Evolutionary conservation across 306 rosid species (phyloP).

Genomic region (Notholithocarpus densiflorus): DNA sequence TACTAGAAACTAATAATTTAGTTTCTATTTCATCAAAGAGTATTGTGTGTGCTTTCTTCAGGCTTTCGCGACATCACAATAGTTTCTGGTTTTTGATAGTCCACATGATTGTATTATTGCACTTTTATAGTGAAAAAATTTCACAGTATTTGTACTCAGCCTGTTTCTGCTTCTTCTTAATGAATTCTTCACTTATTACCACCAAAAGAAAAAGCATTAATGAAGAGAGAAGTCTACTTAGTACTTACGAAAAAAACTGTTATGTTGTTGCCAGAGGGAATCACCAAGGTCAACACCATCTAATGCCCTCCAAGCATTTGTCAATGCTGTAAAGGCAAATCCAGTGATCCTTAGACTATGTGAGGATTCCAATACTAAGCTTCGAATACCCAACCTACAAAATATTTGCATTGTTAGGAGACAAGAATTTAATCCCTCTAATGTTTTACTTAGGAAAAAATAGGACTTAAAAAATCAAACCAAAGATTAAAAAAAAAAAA

Average conservation of each 20-base stretch:
- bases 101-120: too few species aligned
- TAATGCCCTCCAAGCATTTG: conserved; percentile 73
- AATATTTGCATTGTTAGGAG: background rate
- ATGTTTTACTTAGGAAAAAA: background rate
- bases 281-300: conserved; percentile 55
- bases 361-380: conserved; percentile 65
- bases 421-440: too few species aligned
- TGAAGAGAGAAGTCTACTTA: background rate
- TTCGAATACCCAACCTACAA: conserved; percentile 50
- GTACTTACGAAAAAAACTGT: conserved; percentile 7
- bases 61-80: background rate
- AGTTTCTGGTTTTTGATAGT: too few species aligned
- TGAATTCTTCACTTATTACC: background rate
- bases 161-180: too few species aligned
- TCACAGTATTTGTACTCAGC: too few species aligned
- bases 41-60: too few species aligned
- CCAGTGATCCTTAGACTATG: conserved; percentile 57
- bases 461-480: background rate
- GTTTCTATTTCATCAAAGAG: too few species aligned
- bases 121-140: too few species aligned
- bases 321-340: conserved; percentile 51
- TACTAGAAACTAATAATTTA: too few species aligned
- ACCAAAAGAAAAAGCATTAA: background rate
- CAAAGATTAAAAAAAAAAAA: too few species aligned
- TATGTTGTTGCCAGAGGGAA: conserved; percentile 47